Base-by-base conservation (phyloP, 176 grass and related monocot species). In the Ensete ventricosum region DNA sequence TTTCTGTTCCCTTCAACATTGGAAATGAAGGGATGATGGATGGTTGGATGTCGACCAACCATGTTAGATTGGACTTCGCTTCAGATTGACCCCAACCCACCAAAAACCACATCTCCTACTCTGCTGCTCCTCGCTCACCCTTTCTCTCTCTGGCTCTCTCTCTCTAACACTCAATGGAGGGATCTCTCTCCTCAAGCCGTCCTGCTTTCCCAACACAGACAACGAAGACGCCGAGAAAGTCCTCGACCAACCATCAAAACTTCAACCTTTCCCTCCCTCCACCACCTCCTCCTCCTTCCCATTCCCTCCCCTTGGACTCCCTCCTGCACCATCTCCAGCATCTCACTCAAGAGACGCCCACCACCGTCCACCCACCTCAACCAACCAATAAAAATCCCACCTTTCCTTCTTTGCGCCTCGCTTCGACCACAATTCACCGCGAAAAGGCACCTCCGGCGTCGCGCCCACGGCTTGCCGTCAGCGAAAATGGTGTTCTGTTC, bases 251-350 rank as follows among this genome's bases (percentile, higher is more conserved):
- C 7, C 54, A 49, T 50, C 24, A 66, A 23, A 80, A 29, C 22
- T 64, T 73, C 14, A 80, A 73, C 52, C 80, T 54, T 25, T 75
- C 81, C 48, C 85, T 63, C 62, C 85, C 34, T 53, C 86, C 74
- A 34, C 84, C 73, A 65, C 84, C 58, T 2, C 80, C 76, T 64
- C 70, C 79, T 1, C 70, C 87, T 3, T 65, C 78, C 20, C 65
- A 75, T 11, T 81, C 87, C 48, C 72, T 92, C 63, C 89, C 86
- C 48, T 82, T 96, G 64, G 89, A 96, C 84, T 89, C 89, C 67
- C 78, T 96, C 75, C 82, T 95, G 62, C 83, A 84, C 69, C 80
- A 87, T 76, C 91, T 96, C 24, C 84, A 89, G 69, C 74, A 76
- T 80, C 64, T 71, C 83, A 13, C 67, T 76, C 1, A 60, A 73